Conservation (phyloP, 257 asterid species). For the Ajuga chamaepitys region DNA sequence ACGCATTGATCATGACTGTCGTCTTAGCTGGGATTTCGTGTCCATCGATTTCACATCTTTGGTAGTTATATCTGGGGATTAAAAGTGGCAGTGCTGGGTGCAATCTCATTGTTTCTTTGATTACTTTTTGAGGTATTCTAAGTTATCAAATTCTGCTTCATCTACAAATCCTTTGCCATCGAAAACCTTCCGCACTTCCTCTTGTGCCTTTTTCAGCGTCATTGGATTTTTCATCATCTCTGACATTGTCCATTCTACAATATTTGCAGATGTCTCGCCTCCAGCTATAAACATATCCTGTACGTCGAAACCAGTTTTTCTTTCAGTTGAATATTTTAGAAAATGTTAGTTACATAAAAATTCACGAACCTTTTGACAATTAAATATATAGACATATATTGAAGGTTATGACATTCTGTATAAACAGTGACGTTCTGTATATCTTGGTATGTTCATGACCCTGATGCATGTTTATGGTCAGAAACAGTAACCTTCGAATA, state of each 20-base stretch:
- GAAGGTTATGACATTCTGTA: too few species aligned
- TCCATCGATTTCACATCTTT: background rate
- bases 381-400: too few species aligned
- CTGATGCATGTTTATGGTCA: too few species aligned
- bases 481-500: too few species aligned
- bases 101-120: background rate
- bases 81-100: background rate
- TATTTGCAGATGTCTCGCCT: background rate
- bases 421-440: too few species aligned
- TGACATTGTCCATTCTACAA: background rate
- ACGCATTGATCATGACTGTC: background rate
- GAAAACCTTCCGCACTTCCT: background rate
- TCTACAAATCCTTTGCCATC: background rate
- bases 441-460: too few species aligned
- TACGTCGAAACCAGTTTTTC: too few species aligned
- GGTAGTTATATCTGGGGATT: background rate
- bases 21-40: background rate
- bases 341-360: too few species aligned
- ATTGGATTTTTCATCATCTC: background rate
- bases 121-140: background rate
- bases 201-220: background rate
- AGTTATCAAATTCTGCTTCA: background rate
- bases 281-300: slow-evolving; percentile 1
- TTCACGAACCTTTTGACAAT: too few species aligned
- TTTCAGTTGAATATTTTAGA: background rate